Conservation (phyloP, 305 asterid species). For the Fraxinus paxiana region DNA sequence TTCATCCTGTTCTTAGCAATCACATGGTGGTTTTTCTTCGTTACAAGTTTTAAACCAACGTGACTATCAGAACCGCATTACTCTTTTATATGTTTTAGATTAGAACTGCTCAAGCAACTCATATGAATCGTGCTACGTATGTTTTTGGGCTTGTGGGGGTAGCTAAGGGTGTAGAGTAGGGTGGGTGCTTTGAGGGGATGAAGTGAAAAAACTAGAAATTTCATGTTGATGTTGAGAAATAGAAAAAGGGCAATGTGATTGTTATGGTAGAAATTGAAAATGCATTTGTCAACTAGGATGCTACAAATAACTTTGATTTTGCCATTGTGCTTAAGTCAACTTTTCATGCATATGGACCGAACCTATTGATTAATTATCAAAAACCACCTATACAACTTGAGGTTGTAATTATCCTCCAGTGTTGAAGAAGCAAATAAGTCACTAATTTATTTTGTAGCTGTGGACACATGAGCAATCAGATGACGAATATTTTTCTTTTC, state of each 20-base stretch:
- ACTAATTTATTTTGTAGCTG: background rate
- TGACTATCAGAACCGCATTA: constrained; percentile 71
- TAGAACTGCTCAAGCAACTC: constrained; percentile 67
- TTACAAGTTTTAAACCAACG: constrained; percentile 61
- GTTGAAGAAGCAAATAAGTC: background rate
- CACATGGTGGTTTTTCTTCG: constrained; percentile 55
- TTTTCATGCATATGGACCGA: background rate
- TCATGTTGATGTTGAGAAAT: background rate
- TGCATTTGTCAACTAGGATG: background rate
- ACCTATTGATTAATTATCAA: background rate
- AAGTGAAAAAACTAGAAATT: background rate
- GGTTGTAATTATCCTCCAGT: background rate
- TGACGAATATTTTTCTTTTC: no score
- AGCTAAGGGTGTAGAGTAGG: background rate
- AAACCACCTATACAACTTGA: background rate
- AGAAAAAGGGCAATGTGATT: background rate
- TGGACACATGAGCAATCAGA: no score
- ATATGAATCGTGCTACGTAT: constrained; percentile 43
- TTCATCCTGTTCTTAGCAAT: constrained; percentile 70
- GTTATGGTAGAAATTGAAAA: background rate
- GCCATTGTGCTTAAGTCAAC: background rate
- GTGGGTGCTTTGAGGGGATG: background rate
- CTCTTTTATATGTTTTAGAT: constrained; percentile 46
- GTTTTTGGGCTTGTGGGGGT: background rate
- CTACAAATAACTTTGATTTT: background rate